Evolutionary conservation across 768 basidiomycete species (phyloP), one percentile per base, ranked within the genome.

Genomic region (Lyophyllum decastes): DNA sequence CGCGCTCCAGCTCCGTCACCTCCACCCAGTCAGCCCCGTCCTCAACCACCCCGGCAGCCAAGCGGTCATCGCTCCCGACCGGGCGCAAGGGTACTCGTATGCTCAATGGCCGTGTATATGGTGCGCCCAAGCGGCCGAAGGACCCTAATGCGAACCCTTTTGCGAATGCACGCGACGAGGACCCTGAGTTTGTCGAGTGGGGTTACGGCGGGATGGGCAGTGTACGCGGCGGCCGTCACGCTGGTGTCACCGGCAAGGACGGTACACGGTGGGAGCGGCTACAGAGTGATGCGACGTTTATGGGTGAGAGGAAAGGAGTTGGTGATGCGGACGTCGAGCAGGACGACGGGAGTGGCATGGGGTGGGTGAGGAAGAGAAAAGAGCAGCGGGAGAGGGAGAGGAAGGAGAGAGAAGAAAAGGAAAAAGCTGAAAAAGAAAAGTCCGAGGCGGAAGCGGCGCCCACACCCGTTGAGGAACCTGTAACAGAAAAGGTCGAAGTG

Each of bases 141-240:
- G 60, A 66, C 11, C 53, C 45, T 35, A 73, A 73, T 49, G 71
- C 73, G 5, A 86, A 90, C 64, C 85, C 81, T 0, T 90, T 90
- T 61, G 87, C 82, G 6, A 86, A 78, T 56, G 85, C 78, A 14
- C 77, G 78, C 4, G 85, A 86, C 26, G 82, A 86, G 0, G 90
- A 92, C 60, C 89, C 89, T 30, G 89, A 89, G 67, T 95, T 95
- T 63, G 91, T 94, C 16, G 94, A 95, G 71, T 95, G 94, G 94
- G 94, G 94, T 0, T 91, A 89, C 57, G 90, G 90, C 30, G 90
- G 90, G 2, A 88, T 94, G 88, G 93, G 93, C 25, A 82, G 81
- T 34, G 80, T 82, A 0, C 73, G 73, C 26, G 77, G 77, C 2
- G 77, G 73, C 0, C 44, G 34, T 21, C 62, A 63, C 24, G 66